phyloP scores from a whole-genome alignment of 1,284 basidiomycete genomes.

The Agaricales sp. region DNA sequence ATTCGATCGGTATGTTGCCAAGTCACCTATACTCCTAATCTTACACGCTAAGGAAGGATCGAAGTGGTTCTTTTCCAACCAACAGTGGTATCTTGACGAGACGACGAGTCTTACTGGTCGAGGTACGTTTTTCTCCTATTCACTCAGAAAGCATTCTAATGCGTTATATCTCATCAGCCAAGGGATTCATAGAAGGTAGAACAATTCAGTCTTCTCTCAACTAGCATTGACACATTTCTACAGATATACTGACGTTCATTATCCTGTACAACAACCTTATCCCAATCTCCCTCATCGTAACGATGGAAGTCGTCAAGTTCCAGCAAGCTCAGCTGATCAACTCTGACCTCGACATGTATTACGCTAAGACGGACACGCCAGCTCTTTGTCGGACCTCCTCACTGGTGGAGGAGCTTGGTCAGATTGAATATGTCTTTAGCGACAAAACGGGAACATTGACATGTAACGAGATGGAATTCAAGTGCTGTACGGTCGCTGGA shows the following conservation, averaged over 20 bases:
- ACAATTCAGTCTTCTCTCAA: conserved; percentile 3
- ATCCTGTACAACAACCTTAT: conserved; percentile 99
- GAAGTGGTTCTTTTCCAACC: conserved; percentile 70
- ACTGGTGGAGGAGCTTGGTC: conserved; percentile 95
- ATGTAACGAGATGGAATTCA: conserved; percentile 98
- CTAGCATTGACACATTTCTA: conserved; percentile 8
- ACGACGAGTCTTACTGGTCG: conserved; percentile 43
- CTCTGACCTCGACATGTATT: conserved; percentile 95
- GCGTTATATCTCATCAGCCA: conserved; percentile 34
- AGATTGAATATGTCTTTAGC: conserved; percentile 98
- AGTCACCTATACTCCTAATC: conserved; percentile 10
- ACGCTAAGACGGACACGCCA: conserved; percentile 89
- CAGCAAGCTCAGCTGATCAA: conserved; percentile 98
- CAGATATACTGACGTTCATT: conserved; percentile 96
- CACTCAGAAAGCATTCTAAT: conserved; percentile 8
- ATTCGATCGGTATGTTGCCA: conserved; percentile 45
- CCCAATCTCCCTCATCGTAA: conserved; percentile 98
- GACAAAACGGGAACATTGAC: conserved; percentile 99
- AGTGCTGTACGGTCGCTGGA: conserved; percentile 84
- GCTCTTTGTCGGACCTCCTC: conserved; percentile 95
- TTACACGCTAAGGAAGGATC: conserved; percentile 12
- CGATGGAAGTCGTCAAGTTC: conserved; percentile 99
- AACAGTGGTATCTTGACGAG: conserved; percentile 80
- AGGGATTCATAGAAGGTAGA: conserved; percentile 72
- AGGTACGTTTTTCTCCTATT: conserved; percentile 26